Base-by-base conservation (phyloP, 306 rosid species). In the Vicia villosa region DNA sequence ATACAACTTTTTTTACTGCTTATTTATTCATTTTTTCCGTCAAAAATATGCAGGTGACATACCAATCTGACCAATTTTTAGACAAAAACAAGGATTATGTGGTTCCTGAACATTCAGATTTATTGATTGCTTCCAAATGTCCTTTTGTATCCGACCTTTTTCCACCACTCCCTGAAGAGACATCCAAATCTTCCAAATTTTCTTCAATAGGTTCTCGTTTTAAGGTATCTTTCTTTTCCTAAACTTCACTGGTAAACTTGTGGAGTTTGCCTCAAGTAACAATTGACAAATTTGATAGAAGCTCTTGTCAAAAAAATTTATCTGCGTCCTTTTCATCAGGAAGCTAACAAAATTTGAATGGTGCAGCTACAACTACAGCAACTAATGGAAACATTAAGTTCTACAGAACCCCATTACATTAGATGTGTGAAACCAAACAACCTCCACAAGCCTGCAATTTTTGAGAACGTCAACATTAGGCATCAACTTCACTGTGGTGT, bases 401-500 rank as follows among this genome's bases (percentile, higher is more conserved):
- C 99, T 37, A 95, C 99, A 60, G 91, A 95, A 68, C 99, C 99
- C 77, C 95, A 89, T 79, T 95, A 95, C 82, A 83, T 95, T 68
- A 89, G 99, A 89, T 95, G 99, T 80, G 95, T 95, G 69, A 95
- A 95, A 83, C 99, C 97, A 72, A 95, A 95, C 84, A 91, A 91
- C 82, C 87, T 84, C 70, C 90, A 91, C 69, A 95, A 95, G 85
- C 99, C 99, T 42, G 97, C 99, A 63, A 57, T 95, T 69, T 95
- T 95, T 64, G 97, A 95, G 87, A 95, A 91, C 60, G 70, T 74
- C 79, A 95, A 95, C 73, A 89, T 95, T 63, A 91, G 91, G 99
- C 99, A 95, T 52, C 99, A 95, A 89, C 89, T 95, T 73, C 99
- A 97, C 14, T 95, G 99, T 86, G 99, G 99, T 76, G 99, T 95